These are phyloP conservation scores for Cytospora piceae DNA, from an alignment of 2,329 filamentous ascomycete genomes.

Conservation along the genomic window DNA sequence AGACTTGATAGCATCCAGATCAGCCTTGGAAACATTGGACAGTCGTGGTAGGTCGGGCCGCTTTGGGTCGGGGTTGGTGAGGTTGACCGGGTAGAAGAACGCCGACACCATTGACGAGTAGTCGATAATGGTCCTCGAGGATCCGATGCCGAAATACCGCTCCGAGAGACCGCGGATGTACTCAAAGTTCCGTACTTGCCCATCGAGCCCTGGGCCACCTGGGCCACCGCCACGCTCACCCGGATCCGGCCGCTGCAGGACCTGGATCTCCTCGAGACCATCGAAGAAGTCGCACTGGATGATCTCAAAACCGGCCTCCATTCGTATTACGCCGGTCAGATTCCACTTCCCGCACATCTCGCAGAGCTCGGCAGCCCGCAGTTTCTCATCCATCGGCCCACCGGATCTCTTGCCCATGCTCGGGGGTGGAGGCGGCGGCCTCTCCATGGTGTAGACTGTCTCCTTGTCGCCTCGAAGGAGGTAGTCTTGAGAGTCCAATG, in stretches of 20 bases:
- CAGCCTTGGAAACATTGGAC: conserved; percentile 27
- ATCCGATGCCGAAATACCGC: conserved; percentile 51
- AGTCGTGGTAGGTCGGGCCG: conserved; percentile 37
- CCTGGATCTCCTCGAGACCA: conserved; percentile 43
- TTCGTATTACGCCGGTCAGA: conserved; percentile 67
- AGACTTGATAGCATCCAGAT: conserved; percentile 39
- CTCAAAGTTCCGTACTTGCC: conserved; percentile 37
- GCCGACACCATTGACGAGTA: conserved; percentile 56
- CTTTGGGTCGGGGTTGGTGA: conserved; percentile 46
- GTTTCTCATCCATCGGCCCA: conserved; percentile 47
- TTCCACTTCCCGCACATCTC: conserved; percentile 55
- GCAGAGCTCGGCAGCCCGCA: conserved; percentile 61
- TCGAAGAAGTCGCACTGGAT: conserved; percentile 66
- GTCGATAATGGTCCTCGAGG: conserved; percentile 47
- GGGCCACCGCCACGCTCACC: conserved; percentile 21
- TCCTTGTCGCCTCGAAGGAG: conserved; percentile 53
- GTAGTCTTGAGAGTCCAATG: conserved; percentile 68
- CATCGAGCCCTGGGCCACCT: conserved; percentile 27
- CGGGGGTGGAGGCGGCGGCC: conserved; percentile 1
- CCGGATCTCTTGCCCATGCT: conserved; percentile 10
- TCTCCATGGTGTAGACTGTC: conserved; percentile 5
- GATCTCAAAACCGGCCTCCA: conserved; percentile 73
- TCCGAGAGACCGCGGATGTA: conserved; percentile 47
- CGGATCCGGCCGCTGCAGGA: conserved; percentile 37
- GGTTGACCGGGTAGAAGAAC: conserved; percentile 55